Percentiles rank a stretch among this genome's conserved stretches.
phyloP scores from a whole-genome alignment of 192 early-diverging fungal genomes.

The Backusella parvicylindrica region DNA sequence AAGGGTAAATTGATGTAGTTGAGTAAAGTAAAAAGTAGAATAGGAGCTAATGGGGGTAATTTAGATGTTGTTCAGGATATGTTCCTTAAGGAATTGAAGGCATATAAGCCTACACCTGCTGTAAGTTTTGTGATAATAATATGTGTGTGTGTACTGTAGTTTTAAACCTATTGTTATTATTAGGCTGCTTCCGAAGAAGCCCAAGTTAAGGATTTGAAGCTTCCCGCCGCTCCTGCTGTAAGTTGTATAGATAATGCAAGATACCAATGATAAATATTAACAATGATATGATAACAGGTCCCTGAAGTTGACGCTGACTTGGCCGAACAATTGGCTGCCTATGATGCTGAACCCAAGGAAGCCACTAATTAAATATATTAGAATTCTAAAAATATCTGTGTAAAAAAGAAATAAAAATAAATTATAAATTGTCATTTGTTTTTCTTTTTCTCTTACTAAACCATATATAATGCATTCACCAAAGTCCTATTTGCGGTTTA shows the following conservation, averaged over 20 bases:
- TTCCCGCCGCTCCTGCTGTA: slow-evolving; percentile 28
- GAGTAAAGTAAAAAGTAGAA: not conserved
- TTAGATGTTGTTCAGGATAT: slow-evolving; percentile 51
- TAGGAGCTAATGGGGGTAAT: not conserved
- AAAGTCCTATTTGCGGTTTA: not conserved
- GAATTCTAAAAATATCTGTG: slow-evolving; percentile 2
- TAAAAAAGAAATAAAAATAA: not conserved
- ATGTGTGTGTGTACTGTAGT: not conserved
- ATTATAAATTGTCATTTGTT: not conserved
- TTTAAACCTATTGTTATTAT: not conserved
- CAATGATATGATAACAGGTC: not conserved
- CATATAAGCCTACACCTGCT: slow-evolving; percentile 48
- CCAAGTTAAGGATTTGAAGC: slow-evolving; percentile 29
- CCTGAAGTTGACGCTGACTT: slow-evolving; percentile 30
- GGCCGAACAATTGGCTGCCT: slow-evolving; percentile 28
- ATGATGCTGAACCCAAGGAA: slow-evolving; percentile 30
- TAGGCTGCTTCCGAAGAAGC: slow-evolving; percentile 15
- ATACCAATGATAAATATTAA: not conserved
- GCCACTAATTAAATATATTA: slow-evolving; percentile 3
- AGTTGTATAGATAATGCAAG: not conserved
- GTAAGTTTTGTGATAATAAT: slow-evolving; percentile 23
- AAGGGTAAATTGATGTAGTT: slow-evolving; percentile 35
- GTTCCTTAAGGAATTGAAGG: slow-evolving; percentile 52
- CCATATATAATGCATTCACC: not conserved
- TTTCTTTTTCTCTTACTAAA: not conserved